Conservation (phyloP, 2,329 filamentous ascomycete species). For the Arthrobotrys megalospora region DNA sequence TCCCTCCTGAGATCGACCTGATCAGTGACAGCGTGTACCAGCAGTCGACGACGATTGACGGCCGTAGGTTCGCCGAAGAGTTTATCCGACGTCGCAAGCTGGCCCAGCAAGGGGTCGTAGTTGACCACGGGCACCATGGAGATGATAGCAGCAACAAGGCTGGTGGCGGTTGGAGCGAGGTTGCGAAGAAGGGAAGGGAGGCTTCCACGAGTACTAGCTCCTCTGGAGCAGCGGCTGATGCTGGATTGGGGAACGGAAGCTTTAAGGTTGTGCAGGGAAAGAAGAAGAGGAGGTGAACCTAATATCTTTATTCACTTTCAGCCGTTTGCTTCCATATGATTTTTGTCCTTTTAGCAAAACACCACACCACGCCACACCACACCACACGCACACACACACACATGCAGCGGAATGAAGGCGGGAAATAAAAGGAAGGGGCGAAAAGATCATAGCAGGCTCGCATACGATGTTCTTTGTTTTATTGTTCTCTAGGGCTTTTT, state of each 20-base stretch:
- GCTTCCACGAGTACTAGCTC: background rate
- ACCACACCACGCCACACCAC: too few relatives aligned
- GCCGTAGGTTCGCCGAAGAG: slow-evolving; percentile 92
- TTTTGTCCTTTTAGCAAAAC: background rate
- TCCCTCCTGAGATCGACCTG: slow-evolving; percentile 83
- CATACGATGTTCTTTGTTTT: background rate
- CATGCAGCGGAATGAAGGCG: background rate
- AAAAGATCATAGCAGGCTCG: background rate
- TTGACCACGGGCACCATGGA: slow-evolving; percentile 74
- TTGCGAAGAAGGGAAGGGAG: slow-evolving; percentile 77
- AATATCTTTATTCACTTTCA: background rate
- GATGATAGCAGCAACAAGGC: slow-evolving; percentile 69
- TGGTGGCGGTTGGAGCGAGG: slow-evolving; percentile 90
- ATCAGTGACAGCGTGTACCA: slow-evolving; percentile 92
- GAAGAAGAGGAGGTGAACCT: slow-evolving; percentile 54
- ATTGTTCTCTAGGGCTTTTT: background rate
- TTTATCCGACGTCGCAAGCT: slow-evolving; percentile 93
- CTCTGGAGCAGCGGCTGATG: slow-evolving; percentile 10
- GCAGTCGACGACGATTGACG: slow-evolving; percentile 89
- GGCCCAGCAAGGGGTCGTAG: slow-evolving; percentile 90
- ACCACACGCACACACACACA: too few relatives aligned
- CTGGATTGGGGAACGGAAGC: slow-evolving; percentile 41
- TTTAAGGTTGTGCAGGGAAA: slow-evolving; percentile 59
- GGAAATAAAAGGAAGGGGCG: background rate
- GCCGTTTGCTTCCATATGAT: background rate